A percentile compares a stretch with the other conserved stretches of the same genome.
Conservation (phyloP, 805 yeast species). For the Kuraishia ogatae region DNA sequence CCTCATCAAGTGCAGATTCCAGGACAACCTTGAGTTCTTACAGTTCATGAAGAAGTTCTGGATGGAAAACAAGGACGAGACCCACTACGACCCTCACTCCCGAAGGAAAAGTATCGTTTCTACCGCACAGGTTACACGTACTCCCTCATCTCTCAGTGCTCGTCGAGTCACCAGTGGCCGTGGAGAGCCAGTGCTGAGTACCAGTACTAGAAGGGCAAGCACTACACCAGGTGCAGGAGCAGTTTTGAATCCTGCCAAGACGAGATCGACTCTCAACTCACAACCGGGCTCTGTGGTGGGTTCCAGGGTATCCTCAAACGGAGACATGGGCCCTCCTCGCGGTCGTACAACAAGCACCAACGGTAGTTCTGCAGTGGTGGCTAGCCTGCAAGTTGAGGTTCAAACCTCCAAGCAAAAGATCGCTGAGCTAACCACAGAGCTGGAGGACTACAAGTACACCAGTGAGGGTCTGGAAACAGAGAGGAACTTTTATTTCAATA, state of each 20-base stretch:
- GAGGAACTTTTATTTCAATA: slow-evolving; percentile 84
- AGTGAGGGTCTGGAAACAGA: slow-evolving; percentile 69
- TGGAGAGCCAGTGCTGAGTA: not conserved
- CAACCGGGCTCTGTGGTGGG: not conserved
- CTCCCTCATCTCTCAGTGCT: slow-evolving; percentile 6
- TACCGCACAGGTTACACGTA: slow-evolving; percentile 9
- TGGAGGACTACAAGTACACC: slow-evolving; percentile 47
- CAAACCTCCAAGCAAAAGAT: slow-evolving; percentile 33
- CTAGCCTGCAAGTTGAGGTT: slow-evolving; percentile 31
- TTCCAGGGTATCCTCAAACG: not conserved
- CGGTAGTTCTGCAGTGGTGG: slow-evolving; percentile 2
- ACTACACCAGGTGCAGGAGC: not conserved
- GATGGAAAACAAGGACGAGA: slow-evolving; percentile 65
- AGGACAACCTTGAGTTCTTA: slow-evolving; percentile 87
- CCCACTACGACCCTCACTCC: slow-evolving; percentile 59
- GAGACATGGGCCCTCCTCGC: slow-evolving; percentile 2
- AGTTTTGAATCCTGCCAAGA: not conserved
- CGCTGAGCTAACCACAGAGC: slow-evolving; percentile 36
- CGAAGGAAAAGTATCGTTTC: slow-evolving; percentile 34
- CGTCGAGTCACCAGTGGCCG: slow-evolving; percentile 1
- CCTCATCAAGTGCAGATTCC: slow-evolving; percentile 80
- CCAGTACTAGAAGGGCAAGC: not conserved
- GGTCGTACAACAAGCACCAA: slow-evolving; percentile 4
- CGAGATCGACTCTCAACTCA: not conserved
- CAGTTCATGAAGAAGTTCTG: slow-evolving; percentile 88